Evolutionary conservation across 2,329 filamentous ascomycete species (phyloP).

Genomic region (Monosporascus ibericus): DNA sequence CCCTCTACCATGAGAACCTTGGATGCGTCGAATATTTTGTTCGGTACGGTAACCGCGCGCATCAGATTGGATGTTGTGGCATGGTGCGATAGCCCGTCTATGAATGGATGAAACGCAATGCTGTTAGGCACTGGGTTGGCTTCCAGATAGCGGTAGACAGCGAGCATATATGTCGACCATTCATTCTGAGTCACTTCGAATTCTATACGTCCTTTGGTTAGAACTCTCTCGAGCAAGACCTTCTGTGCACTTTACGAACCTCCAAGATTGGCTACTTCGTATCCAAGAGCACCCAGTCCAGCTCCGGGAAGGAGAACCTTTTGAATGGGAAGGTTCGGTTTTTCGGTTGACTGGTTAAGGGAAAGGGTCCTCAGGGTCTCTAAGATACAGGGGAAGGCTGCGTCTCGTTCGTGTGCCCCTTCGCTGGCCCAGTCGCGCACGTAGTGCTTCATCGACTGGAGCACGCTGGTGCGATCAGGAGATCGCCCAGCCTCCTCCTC

Average conservation of each 20-base stretch:
- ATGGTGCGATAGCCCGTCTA: constrained; percentile 53
- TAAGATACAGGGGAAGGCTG: constrained; percentile 34
- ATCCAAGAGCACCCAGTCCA: constrained; percentile 45
- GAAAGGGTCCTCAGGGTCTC: constrained; percentile 26
- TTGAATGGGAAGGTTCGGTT: constrained; percentile 8
- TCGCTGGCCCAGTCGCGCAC: constrained; percentile 50
- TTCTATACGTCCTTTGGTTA: constrained; percentile 17
- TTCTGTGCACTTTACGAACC: constrained; percentile 16
- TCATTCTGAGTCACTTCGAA: constrained; percentile 51
- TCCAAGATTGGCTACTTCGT: constrained; percentile 41
- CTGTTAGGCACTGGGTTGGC: constrained; percentile 17
- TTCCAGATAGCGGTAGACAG: constrained; percentile 45
- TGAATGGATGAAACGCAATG: constrained; percentile 41
- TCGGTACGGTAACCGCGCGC: constrained; percentile 40
- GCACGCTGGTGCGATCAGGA: constrained; percentile 41
- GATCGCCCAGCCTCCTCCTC: constrained; percentile 30
- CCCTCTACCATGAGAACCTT: constrained; percentile 46
- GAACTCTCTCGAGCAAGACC: background rate
- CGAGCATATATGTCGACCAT: constrained; percentile 53
- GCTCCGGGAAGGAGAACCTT: constrained; percentile 46
- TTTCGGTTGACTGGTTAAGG: constrained; percentile 14
- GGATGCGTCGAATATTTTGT: constrained; percentile 27
- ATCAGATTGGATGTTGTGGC: constrained; percentile 40
- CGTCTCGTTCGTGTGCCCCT: constrained; percentile 39
- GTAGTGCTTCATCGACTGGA: constrained; percentile 50